A percentile compares a stretch with the other conserved stretches of the same genome.
These are phyloP conservation scores for Dillenia suffruticosa DNA, from an alignment of 164 flowering plant species.

Conservation along the genomic window DNA sequence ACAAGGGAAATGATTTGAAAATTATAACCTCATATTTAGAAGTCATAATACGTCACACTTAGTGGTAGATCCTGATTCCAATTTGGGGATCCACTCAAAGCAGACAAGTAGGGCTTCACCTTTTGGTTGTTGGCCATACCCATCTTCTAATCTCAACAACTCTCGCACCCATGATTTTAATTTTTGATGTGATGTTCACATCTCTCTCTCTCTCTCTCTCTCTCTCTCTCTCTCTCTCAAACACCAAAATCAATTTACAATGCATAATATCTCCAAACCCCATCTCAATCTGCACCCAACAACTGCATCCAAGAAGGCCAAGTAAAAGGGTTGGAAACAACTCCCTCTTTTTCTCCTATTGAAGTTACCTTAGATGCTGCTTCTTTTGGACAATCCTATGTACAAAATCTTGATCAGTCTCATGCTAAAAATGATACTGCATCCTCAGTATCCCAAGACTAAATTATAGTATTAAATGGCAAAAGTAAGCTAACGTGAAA, in stretches of 20 bases:
- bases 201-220: conserved; percentile 1
- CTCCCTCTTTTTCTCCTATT: background rate
- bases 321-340: background rate
- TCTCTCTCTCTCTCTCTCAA: background rate
- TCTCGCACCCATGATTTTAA: conserved; percentile 7
- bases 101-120: conserved; percentile 23
- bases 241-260: background rate
- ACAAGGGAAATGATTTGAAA: background rate
- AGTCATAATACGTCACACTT: background rate
- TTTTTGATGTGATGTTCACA: background rate
- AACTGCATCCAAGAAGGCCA: background rate
- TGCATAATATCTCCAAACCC: conserved; percentile 13
- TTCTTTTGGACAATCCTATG: background rate
- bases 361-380: too few species aligned
- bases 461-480: conserved; percentile 1
- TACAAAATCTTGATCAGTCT: background rate
- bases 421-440: background rate
- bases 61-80: conserved; percentile 20
- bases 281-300: background rate
- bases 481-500: background rate
- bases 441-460: conserved; percentile 2
- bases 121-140: conserved; percentile 42
- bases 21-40: too few species aligned
- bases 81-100: conserved; percentile 16
- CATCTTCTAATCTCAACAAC: conserved; percentile 23